Evolutionary conservation across 1,284 basidiomycete species (phyloP).

Genomic region (Erythrobasidium hasegawianum): DNA sequence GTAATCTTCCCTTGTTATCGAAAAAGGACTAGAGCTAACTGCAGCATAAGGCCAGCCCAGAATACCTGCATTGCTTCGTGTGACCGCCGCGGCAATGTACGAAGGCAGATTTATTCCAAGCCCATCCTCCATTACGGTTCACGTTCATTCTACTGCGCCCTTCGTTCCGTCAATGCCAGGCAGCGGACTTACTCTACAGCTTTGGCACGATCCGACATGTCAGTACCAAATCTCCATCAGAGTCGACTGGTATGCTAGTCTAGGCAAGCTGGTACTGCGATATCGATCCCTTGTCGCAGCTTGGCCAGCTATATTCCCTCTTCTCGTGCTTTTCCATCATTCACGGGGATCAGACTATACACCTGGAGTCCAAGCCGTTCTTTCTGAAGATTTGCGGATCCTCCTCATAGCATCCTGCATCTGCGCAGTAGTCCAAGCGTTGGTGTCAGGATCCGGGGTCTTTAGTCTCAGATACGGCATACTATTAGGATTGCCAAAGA

Average conservation of each 20-base stretch:
- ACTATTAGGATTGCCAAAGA: conserved; percentile 38
- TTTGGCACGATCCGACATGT: conserved; percentile 44
- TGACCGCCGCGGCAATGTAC: conserved; percentile 35
- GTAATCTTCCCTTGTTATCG: too few relatives aligned
- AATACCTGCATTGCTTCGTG: conserved; percentile 41
- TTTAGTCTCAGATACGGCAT: conserved; percentile 8
- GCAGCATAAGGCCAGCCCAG: conserved; percentile 4
- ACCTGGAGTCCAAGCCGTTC: too few relatives aligned
- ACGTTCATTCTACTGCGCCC: conserved; percentile 43
- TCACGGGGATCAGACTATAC: too few relatives aligned
- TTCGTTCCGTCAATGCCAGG: conserved; percentile 37
- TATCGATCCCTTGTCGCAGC: conserved; percentile 42
- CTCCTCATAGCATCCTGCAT: too few relatives aligned
- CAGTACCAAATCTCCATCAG: conserved; percentile 32
- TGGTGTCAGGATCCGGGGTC: too few relatives aligned
- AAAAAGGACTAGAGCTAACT: not conserved
- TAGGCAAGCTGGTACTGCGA: conserved; percentile 37
- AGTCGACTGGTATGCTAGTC: conserved; percentile 38
- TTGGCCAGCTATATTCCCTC: conserved; percentile 39
- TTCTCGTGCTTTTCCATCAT: conserved; percentile 36
- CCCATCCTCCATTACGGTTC: conserved; percentile 36
- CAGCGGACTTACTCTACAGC: conserved; percentile 34
- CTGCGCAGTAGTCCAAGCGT: too few relatives aligned
- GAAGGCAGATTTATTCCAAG: conserved; percentile 44
- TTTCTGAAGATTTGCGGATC: too few relatives aligned